A percentile compares a stretch with the other conserved stretches of the same genome.
These are phyloP conservation scores for Ustulina deusta DNA, from an alignment of 2,329 filamentous ascomycete species.

Conservation along the genomic window DNA sequence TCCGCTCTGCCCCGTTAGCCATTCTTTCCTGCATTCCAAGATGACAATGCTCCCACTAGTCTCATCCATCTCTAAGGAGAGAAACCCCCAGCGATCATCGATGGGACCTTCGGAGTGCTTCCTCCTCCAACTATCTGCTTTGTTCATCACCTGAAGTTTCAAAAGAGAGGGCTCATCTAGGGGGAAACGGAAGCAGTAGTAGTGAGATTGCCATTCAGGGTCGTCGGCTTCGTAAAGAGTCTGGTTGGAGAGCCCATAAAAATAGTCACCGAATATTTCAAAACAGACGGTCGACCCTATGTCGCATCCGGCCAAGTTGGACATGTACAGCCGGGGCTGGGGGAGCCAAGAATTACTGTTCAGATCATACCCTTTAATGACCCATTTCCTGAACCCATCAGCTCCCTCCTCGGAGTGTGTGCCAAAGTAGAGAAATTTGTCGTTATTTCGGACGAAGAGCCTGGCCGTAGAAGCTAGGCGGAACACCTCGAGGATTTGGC, in stretches of 20 bases:
- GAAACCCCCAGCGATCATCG: constrained; percentile 78
- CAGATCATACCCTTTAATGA: constrained; percentile 66
- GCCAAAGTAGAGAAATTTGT: constrained; percentile 72
- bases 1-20: constrained; percentile 64
- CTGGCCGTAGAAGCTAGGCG: constrained; percentile 62
- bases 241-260: constrained; percentile 78
- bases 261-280: constrained; percentile 72
- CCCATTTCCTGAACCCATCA: constrained; percentile 72
- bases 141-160: constrained; percentile 57
- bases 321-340: constrained; percentile 61
- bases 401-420: constrained; percentile 67
- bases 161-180: constrained; percentile 59
- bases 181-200: constrained; percentile 73
- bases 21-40: constrained; percentile 77
- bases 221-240: constrained; percentile 71
- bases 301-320: constrained; percentile 71
- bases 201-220: constrained; percentile 75
- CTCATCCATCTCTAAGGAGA: constrained; percentile 72
- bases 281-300: constrained; percentile 78
- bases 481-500: constrained; percentile 56
- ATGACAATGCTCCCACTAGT: constrained; percentile 68
- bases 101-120: constrained; percentile 77
- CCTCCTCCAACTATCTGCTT: constrained; percentile 70
- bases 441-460: constrained; percentile 76
- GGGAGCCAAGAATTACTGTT: constrained; percentile 54